Evolutionary conservation across 2,329 filamentous ascomycete species (phyloP), one percentile per base, ranked within the genome.

Genomic region (Aspergillus pseudonomiae): DNA sequence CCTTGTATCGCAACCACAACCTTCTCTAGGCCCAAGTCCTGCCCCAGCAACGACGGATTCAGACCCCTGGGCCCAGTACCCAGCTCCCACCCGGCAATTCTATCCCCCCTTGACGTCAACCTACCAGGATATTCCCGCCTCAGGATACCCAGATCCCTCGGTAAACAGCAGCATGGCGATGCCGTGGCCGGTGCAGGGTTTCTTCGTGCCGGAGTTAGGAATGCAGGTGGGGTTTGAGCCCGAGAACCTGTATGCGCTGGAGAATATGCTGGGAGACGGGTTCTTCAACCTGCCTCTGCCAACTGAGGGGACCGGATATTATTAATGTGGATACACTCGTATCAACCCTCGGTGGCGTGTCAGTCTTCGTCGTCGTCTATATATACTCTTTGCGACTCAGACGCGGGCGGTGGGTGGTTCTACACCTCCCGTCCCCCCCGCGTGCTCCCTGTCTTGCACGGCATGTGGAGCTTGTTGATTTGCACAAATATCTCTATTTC

Each of bases 261-360:
- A 71, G 3, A 72, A 63, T 56, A 73, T 78, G 67, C 59, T 78
- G 41, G 75, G 73, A 1, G 76, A 77, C 26, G 74, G 73, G 14
- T 59, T 78, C 30, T 73, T 78, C 48, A 69, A 69, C 48, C 39
- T 70, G n/a, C 66, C 70, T 0, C 68, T 74, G 32, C 69, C 72
- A 30, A 61, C 70, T 57, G 72, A 74, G 56, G 65, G 28, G 68
- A 65, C 7, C 24, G 67, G 72, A 9, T 68, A 70, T 54, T 75
- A 68, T 58, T 65, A 34, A 10, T 24, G 28, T 32, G 48, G 48
- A n/a, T 50, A 19, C 24, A 19, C 16, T 32, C 30, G 24, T 28
- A 26, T n/a, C 45, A 26, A 24, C 11, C 45, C 4, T 48, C 24
- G 16, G 21, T 11, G 12, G 4, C 28, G 48, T 52, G 11, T 21